Conservation (phyloP, 1,284 basidiomycete species). For the Naganishia cerealis region DNA sequence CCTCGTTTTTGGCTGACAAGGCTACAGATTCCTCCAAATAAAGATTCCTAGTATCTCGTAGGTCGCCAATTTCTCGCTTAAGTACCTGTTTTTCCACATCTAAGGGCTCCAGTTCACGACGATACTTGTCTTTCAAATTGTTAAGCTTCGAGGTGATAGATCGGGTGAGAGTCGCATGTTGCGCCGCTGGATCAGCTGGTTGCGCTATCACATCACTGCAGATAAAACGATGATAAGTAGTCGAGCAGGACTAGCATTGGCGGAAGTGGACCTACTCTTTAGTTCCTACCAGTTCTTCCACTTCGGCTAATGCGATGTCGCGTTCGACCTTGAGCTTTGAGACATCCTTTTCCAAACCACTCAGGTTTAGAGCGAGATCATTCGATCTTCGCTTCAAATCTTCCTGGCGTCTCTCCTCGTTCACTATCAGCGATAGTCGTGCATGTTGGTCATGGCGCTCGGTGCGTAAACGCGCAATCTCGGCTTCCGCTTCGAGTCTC, state of each 20-base stretch:
- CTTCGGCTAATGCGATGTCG: conserved; percentile 86
- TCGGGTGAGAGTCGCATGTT: conserved; percentile 60
- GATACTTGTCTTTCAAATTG: conserved; percentile 81
- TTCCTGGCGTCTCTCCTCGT: conserved; percentile 74
- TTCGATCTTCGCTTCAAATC: conserved; percentile 73
- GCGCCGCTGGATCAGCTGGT: conserved; percentile 36
- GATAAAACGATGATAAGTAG: conserved; percentile 19
- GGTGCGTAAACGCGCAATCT: conserved; percentile 79
- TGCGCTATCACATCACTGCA: conserved; percentile 23
- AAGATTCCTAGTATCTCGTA: conserved; percentile 79
- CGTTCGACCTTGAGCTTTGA: conserved; percentile 84
- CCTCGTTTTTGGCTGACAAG: conserved; percentile 87
- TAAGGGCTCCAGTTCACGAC: conserved; percentile 79
- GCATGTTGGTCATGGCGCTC: conserved; percentile 86
- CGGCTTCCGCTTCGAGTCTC: conserved; percentile 84
- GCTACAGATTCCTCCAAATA: conserved; percentile 87
- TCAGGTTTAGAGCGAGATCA: conserved; percentile 73
- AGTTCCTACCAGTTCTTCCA: conserved; percentile 78
- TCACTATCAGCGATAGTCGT: conserved; percentile 75
- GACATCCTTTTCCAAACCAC: conserved; percentile 77
- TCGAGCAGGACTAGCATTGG: conserved; percentile 12
- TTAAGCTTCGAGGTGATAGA: conserved; percentile 85
- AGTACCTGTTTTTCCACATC: conserved; percentile 77
- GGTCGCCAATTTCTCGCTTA: conserved; percentile 77
- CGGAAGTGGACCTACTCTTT: conserved; percentile 61